Conservation (phyloP, 2,329 filamentous ascomycete genomes). For the Cercospora canescens region DNA sequence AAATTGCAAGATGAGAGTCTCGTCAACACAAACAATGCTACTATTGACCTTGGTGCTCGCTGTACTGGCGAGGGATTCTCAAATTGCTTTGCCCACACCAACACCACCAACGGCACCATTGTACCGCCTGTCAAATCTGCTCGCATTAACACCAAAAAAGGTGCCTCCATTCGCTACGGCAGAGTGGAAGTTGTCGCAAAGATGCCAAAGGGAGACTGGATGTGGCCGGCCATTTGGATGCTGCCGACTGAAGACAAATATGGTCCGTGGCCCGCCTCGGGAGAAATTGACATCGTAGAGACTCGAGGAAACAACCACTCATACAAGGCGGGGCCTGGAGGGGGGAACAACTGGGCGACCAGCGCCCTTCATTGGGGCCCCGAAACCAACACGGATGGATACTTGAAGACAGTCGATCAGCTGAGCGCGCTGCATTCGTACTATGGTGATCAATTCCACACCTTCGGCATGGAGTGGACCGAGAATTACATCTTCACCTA, state of each 20-base stretch:
- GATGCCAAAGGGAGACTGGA: constrained; percentile 77
- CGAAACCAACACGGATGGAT: constrained; percentile 68
- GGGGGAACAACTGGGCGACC: constrained; percentile 78
- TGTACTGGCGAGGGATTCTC: constrained; percentile 64
- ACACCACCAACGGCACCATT: constrained; percentile 74
- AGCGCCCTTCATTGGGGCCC: constrained; percentile 84
- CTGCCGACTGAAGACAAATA: constrained; percentile 72
- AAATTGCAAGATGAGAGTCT: constrained; percentile 70
- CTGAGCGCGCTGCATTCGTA: constrained; percentile 72
- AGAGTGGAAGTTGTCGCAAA: constrained; percentile 78
- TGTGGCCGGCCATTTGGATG: constrained; percentile 94
- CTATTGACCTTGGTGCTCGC: constrained; percentile 67
- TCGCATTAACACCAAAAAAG: constrained; percentile 72
- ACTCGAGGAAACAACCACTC: constrained; percentile 79
- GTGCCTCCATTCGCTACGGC: constrained; percentile 74
- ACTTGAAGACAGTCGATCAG: constrained; percentile 83
- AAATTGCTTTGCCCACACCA: constrained; percentile 71
- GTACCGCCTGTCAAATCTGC: constrained; percentile 77
- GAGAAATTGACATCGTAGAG: constrained; percentile 82
- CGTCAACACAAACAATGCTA: constrained; percentile 64
- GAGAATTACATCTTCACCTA: constrained; percentile 88
- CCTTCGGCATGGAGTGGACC: constrained; percentile 81
- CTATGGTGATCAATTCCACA: constrained; percentile 69
- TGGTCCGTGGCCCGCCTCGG: constrained; percentile 74
- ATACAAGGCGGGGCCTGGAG: constrained; percentile 58